Base-by-base conservation (phyloP, 345 rosid genomes). In the Heritiera fomes region DNA sequence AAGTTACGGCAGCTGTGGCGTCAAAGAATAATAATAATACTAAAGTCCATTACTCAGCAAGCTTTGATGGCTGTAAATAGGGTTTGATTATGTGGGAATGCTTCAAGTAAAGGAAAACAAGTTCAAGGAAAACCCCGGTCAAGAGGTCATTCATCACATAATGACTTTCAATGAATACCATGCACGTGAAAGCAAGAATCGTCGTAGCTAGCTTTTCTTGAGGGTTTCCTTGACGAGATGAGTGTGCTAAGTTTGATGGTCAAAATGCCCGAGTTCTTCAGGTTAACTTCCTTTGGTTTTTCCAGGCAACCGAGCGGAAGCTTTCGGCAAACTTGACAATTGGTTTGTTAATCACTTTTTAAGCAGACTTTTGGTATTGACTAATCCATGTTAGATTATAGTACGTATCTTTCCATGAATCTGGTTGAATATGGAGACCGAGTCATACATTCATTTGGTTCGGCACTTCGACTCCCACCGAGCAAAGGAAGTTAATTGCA, bases 81-180 rank as follows among this genome's bases (percentile, higher is more conserved):
- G 14, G 69, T 34, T 12, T 64, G 69, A 34, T 64, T 14, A 15
- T 2, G 8, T 41, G 68, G 34, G 32, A 59, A 23, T 3, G 13
- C 23, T 30, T 64, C 1, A 1, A 64, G 43, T 66, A 17, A 66
- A 40, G 13, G 71, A 38, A 18, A 41, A 65, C 20, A 6, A 60
- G 7, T 14, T 7, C 23, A 65, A 65, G 23, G 6, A 66, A 66
- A 43, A 14, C 4, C n/a, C 1, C 45, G 3, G 3, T 34, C 38
- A 23, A 63, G 78, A 76, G 28, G 61, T 76, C 79, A 76, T 34
- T 50, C 72, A 50, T 76, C 47, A 50, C 79, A 18, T 76, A 76
- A 76, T 76, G 71, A 75, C 30, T 46, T 43, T 49, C 15, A 23
- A 55, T 68, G 32, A 30, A 67, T 41, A 8, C n/a, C 12, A 13